Base-by-base conservation (phyloP, 345 rosid species). In the Kandelia obovata region DNA sequence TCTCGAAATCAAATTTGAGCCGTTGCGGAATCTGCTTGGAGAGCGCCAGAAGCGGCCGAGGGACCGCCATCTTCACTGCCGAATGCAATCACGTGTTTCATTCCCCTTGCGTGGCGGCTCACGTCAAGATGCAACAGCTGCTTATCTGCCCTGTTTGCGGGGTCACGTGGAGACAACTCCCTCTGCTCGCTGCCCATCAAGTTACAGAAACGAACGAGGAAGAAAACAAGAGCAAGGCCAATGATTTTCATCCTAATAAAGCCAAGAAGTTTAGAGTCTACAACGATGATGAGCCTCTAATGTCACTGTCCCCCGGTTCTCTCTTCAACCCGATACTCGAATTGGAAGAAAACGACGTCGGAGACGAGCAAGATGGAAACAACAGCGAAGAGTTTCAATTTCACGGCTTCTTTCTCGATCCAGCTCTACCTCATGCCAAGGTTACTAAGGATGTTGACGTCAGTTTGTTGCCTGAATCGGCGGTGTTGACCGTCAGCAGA, bases 1-100 rank as follows among this genome's bases (percentile, higher is more conserved):
- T 90, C 62, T 84, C 81, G 80, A 87, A 84, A 75, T 95, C 90
- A 82, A 74, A 8, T 25, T 85, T 43, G 17, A 56, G 16, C 28
- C 59, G 84, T 75, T 94, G 98, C 58, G 96, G 90, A 64, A 87
- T 94, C 66, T 94, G 98, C 66, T 69, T 70, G 53, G 89, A 85
- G 67, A 81, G 85, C 53, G 86, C 86, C 63, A 88, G 81, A 79
- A 77, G 83, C 26, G 96, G 95, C 11, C 86, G 84, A 67, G 97
- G 96, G 20, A 89, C 91, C 11, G 95, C 94, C 34, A 86, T 91
- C 59, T 88, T 87, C 83, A 94, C 95, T 23, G 95, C 96, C n/a
- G 97, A 91, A 71, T 94, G 98, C 68, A 80, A 84, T 0, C 97
- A 94, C 73, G 70, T 77, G 23, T 94, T 94, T 61, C 97, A 94